phyloP scores from a whole-genome alignment of 2,329 filamentous ascomycete genomes.

The Thielaviopsis populi region DNA sequence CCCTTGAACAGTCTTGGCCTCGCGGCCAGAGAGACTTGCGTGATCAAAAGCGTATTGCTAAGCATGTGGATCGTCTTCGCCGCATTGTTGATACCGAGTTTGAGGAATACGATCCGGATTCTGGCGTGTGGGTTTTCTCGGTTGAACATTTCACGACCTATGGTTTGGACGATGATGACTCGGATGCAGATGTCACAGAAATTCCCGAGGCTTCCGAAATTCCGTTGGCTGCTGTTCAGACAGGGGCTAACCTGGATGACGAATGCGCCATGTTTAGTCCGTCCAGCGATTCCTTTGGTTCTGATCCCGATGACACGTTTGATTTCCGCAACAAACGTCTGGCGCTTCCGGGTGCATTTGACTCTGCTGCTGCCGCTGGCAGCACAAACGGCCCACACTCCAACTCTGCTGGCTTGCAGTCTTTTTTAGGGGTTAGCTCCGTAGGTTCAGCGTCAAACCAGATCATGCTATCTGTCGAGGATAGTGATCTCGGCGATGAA shows the following conservation, averaged over 20 bases:
- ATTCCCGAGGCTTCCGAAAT: not conserved
- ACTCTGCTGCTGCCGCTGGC: conserved; percentile 38
- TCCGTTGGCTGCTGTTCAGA: not conserved
- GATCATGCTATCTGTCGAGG: conserved; percentile 44
- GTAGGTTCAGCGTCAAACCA: conserved; percentile 59
- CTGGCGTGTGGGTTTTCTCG: conserved; percentile 76
- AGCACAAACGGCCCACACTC: conserved; percentile 33
- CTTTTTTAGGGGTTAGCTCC: conserved; percentile 91
- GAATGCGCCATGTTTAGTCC: conserved; percentile 11
- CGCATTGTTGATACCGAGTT: conserved; percentile 70
- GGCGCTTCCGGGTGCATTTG: conserved; percentile 65
- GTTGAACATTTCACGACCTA: conserved; percentile 98
- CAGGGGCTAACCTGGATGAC: conserved; percentile 25
- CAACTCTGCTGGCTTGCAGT: conserved; percentile 32
- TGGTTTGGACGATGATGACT: conserved; percentile 66
- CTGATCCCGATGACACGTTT: conserved; percentile 38
- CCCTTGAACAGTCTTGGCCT: conserved; percentile 87
- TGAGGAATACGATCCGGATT: conserved; percentile 60
- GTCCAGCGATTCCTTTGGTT: conserved; percentile 18
- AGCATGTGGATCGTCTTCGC: conserved; percentile 70
- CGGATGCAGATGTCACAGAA: conserved; percentile 22
- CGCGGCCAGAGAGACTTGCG: conserved; percentile 43
- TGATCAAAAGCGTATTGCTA: conserved; percentile 52
- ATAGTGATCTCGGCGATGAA: conserved; percentile 53
- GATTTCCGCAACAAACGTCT: conserved; percentile 36